Evolutionary conservation across 345 rosid species (phyloP), one percentile per base, ranked within the genome.

Genomic region (Gossypium mustelinum): DNA sequence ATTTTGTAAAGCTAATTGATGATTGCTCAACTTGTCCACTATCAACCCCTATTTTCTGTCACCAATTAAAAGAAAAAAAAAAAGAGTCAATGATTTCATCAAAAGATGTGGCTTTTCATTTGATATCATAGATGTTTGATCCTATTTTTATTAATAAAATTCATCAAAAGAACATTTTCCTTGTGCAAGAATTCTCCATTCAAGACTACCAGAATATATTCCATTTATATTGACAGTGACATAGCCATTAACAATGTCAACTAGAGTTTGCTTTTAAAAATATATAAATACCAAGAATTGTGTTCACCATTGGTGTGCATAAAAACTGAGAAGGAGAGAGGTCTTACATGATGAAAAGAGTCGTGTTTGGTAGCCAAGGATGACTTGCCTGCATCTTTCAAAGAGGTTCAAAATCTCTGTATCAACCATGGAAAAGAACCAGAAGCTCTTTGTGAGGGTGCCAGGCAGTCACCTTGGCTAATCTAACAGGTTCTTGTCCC

Each of bases 371-470:
- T 83, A 82, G 87, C 88, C 88, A 83, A 87, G 85, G 81, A 87
- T 87, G 88, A 84, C 87, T 84, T 82, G 90, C 88, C 86, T 85
- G 85, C 73, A 55, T 58, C 84, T 45, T 70, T 58, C 13, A 29
- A 58, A 57, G 75, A 56, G 34, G 24, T 57, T 58, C 67, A 57
- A 1, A 20, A 2, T 45, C 27, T 45, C 16, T 66, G 71, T 2
- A 47, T 20, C 9, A 51, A 13, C 10, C 16, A 60, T 8, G 67
- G 41, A 34, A 34, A 34, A 34, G 41, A 34, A 58, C 3, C 11
- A 24, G 57, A 25, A 73, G 16, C 58, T 55, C 62, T 29, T 61
- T 57, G 45, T 9, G 3, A n/a, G 59, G 74, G 6, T 55, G 50
- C 63, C 74, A 69, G 79, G 79, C 74, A 76, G 74, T 69, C 79